Evolutionary conservation across 805 yeast species (phyloP).

Genomic region (Kazachstania africana): DNA sequence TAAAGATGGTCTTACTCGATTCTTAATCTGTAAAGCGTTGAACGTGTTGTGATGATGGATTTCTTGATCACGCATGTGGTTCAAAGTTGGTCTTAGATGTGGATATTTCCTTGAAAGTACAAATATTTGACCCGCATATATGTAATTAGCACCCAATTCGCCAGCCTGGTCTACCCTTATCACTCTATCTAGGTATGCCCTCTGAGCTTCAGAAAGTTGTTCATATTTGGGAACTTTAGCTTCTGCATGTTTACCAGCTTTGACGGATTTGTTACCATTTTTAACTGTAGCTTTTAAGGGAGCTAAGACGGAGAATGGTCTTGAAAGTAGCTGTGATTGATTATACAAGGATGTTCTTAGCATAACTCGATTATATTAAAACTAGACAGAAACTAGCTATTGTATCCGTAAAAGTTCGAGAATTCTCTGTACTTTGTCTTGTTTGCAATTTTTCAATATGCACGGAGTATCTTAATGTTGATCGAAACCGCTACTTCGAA

Average conservation of each 20-base stretch:
- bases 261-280: background rate
- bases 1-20: slow-evolving; percentile 83
- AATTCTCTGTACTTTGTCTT: too few relatives aligned
- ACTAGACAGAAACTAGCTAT: too few relatives aligned
- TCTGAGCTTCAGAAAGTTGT: slow-evolving; percentile 39
- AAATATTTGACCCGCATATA: slow-evolving; percentile 80
- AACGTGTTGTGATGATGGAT: slow-evolving; percentile 82
- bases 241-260: background rate
- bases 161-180: slow-evolving; percentile 97
- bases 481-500: too few relatives aligned
- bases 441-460: too few relatives aligned
- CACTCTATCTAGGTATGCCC: slow-evolving; percentile 58
- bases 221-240: slow-evolving; percentile 9
- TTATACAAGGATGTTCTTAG: too few relatives aligned
- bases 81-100: slow-evolving; percentile 62
- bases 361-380: too few relatives aligned
- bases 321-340: too few relatives aligned
- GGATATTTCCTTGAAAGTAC: slow-evolving; percentile 65
- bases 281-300: slow-evolving; percentile 5
- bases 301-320: slow-evolving; percentile 7
- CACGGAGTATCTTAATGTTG: too few relatives aligned
- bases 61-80: slow-evolving; percentile 99
- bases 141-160: slow-evolving; percentile 89
- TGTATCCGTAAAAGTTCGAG: too few relatives aligned
- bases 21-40: slow-evolving; percentile 58